Conservation (phyloP, 768 basidiomycete genomes). For the Calocera cornea region DNA sequence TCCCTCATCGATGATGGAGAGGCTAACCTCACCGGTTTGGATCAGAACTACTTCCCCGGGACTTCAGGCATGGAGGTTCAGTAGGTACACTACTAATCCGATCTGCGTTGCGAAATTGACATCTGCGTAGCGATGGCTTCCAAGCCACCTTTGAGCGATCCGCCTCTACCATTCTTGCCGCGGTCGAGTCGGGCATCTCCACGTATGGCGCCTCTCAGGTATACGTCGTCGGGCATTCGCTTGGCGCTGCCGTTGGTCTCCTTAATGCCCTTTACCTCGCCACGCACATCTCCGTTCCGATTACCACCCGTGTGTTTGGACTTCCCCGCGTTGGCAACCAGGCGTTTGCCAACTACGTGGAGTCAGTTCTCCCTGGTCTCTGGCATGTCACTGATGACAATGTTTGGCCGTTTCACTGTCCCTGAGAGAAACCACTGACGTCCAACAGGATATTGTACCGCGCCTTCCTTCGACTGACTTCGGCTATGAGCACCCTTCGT, state of each 20-base stretch:
- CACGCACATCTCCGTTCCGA: background rate
- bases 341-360: background rate
- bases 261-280: background rate
- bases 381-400: background rate
- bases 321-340: slow-evolving; percentile 1
- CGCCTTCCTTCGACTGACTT: slow-evolving; percentile 1
- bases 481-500: slow-evolving; percentile 1
- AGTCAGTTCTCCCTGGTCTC: background rate
- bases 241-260: slow-evolving; percentile 1
- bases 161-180: background rate
- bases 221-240: background rate
- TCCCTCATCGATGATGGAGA: background rate
- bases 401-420: background rate
- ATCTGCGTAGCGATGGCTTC: background rate
- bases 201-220: background rate
- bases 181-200: background rate
- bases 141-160: background rate
- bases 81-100: background rate
- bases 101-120: too few relatives aligned
- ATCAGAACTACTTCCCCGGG: slow-evolving; percentile 2
- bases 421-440: too few relatives aligned
- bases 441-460: background rate
- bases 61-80: background rate
- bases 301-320: background rate
- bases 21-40: background rate